A percentile compares a stretch with the other conserved stretches of the same genome.
phyloP scores from a whole-genome alignment of 169 alveolate species.

The Eimeria tenella region DNA sequence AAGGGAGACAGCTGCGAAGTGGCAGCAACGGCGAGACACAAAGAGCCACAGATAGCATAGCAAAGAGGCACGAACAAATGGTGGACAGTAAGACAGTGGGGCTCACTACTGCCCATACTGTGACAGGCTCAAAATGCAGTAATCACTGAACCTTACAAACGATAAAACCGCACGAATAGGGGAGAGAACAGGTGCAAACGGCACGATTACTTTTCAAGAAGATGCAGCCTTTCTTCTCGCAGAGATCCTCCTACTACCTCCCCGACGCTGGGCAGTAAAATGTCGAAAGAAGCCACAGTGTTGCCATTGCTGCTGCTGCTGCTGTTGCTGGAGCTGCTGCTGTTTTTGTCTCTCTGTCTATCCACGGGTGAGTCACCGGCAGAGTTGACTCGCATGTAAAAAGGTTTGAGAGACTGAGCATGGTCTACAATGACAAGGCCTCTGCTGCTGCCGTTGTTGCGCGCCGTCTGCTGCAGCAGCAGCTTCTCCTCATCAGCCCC shows the following conservation, averaged over 20 bases:
- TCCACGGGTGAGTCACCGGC: slow-evolving; percentile 57
- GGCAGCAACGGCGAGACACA: too few relatives aligned
- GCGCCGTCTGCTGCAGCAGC: slow-evolving; percentile 20
- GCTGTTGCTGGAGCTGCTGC: slow-evolving; percentile 87
- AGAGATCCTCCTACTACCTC: slow-evolving; percentile 99
- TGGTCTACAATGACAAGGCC: slow-evolving; percentile 10
- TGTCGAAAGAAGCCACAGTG: slow-evolving; percentile 99
- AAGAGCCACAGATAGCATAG: too few relatives aligned
- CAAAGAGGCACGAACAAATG: too few relatives aligned
- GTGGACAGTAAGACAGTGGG: too few relatives aligned
- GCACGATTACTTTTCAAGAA: slow-evolving; percentile 83
- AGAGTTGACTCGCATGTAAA: not conserved
- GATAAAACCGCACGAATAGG: too few relatives aligned
- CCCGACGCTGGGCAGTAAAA: slow-evolving; percentile 98
- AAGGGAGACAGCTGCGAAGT: too few relatives aligned
- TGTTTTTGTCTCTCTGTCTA: slow-evolving; percentile 90
- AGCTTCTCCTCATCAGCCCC: slow-evolving; percentile 21
- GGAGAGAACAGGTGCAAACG: not conserved
- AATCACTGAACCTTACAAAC: too few relatives aligned
- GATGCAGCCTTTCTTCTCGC: slow-evolving; percentile 98
- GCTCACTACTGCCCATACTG: too few relatives aligned
- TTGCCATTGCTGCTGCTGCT: slow-evolving; percentile 94
- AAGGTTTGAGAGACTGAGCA: not conserved
- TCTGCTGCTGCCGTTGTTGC: slow-evolving; percentile 13
- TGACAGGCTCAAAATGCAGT: too few relatives aligned